Evolutionary conservation across 345 rosid genomes (phyloP).

Genomic region (Triadica sebifera): DNA sequence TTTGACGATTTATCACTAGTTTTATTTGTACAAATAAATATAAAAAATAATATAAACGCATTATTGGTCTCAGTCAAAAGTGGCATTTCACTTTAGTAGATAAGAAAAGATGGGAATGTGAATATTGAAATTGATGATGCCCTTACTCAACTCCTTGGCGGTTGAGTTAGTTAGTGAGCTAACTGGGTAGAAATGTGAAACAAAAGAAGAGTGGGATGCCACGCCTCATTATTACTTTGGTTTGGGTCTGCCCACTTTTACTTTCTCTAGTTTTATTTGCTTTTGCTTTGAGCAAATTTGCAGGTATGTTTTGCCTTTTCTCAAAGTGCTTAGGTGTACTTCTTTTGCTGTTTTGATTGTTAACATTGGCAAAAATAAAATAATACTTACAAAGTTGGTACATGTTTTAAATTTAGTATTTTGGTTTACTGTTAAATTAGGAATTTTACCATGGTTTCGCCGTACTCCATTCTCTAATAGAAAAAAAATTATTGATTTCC

Average conservation of each 20-base stretch:
- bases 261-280: not conserved
- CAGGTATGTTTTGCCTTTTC: not conserved
- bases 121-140: not conserved
- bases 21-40: no score
- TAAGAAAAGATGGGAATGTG: not conserved
- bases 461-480: no score
- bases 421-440: no score
- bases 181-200: not conserved
- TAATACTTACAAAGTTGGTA: no score
- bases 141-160: not conserved
- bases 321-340: not conserved
- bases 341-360: not conserved
- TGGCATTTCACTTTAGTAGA: no score
- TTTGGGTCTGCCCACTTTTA: not conserved
- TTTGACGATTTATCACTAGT: no score
- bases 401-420: no score
- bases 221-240: not conserved
- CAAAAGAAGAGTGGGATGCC: not conserved
- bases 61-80: no score
- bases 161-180: slow-evolving; percentile 32
- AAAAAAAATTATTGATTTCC: no score
- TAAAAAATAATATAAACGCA: no score
- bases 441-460: no score
- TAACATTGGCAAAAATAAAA: no score
- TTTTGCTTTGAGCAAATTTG: not conserved